Conservation (phyloP, 805 yeast species). For the Candida patagonica region DNA sequence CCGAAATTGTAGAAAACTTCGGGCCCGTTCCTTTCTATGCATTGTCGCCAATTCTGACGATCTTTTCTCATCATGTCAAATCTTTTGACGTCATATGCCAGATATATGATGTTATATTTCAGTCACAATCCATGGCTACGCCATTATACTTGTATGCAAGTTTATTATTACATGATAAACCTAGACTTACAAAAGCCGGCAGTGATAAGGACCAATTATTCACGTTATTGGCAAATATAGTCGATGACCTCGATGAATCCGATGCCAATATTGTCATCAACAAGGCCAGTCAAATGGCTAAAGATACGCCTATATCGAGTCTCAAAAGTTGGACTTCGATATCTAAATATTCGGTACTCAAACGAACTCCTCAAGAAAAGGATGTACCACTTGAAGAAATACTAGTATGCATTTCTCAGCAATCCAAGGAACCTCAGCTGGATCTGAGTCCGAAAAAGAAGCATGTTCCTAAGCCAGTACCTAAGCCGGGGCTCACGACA, state of each 20-base stretch:
- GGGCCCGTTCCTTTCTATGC: constrained; percentile 56
- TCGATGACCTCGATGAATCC: constrained; percentile 13
- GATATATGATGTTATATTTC: constrained; percentile 62
- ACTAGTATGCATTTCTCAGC: constrained; percentile 5
- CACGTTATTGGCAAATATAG: constrained; percentile 28
- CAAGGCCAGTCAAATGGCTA: constrained; percentile 14
- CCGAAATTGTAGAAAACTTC: constrained; percentile 17
- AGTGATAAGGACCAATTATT: constrained; percentile 36
- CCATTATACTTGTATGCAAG: constrained; percentile 52
- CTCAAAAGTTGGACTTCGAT: constrained; percentile 19
- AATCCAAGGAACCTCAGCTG: neutral
- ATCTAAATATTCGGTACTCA: constrained; percentile 29
- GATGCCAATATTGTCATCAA: constrained; percentile 16
- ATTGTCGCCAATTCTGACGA: constrained; percentile 66
- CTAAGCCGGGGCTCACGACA: too few species aligned
- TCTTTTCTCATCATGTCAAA: constrained; percentile 63
- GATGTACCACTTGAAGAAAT: neutral
- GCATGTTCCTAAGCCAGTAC: too few species aligned
- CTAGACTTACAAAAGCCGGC: constrained; percentile 30
- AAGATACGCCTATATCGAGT: constrained; percentile 16
- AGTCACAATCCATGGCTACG: constrained; percentile 44
- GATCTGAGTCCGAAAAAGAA: neutral
- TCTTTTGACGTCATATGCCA: constrained; percentile 40
- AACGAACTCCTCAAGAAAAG: constrained; percentile 1
- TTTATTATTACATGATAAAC: constrained; percentile 33